Evolutionary conservation across 2,329 filamentous ascomycete species (phyloP), one percentile per base, ranked within the genome.

Genomic region (Diplodia intermedia): DNA sequence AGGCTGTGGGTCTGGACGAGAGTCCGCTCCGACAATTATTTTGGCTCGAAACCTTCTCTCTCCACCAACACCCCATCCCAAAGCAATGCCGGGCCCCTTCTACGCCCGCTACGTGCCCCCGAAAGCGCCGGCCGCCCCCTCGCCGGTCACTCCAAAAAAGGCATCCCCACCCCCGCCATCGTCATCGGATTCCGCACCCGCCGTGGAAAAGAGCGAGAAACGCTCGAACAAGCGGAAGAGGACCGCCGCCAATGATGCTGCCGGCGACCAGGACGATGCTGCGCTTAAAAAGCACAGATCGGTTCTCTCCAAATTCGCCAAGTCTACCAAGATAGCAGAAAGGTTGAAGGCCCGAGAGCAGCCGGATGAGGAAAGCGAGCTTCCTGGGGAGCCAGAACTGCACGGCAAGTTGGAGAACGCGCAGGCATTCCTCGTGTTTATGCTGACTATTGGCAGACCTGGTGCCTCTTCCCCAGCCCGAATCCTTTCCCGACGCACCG

Each of bases 391-490:
- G 18, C 70, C 73, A 14, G 84, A 87, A 73, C 76, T 89, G 3
- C 89, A 93, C 66, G 77, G 77, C 77, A 73, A 60, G 65, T 60
- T 18, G 54, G n/a, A 18, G 38, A 52, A 40, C 26, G 15, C 7
- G n/a, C 49, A 23, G 9, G 20, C 23, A n/a, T 29, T 40, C 8
- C 18, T 55, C 7, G 9, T 47, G 8, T 7, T 47, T 2, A 12
- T 18, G 6, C 47, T 61, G 40, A 70, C 67, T 61, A 36, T 33
- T 33, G 49, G 63, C 36, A 76, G 92, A 92, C 26, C 83, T 98
- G 0, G 88, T 91, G 67, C 93, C 93, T 7, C 83, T 97, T 23
- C 93, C 93, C 8, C 93, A 97, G 72, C 93, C 92, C 14, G 86
- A 86, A 38, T 87, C 86, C 0, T 83, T 88, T 0, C 81, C 84